Base-by-base conservation (phyloP, 306 rosid genomes). In the Lagenaria siceraria region DNA sequence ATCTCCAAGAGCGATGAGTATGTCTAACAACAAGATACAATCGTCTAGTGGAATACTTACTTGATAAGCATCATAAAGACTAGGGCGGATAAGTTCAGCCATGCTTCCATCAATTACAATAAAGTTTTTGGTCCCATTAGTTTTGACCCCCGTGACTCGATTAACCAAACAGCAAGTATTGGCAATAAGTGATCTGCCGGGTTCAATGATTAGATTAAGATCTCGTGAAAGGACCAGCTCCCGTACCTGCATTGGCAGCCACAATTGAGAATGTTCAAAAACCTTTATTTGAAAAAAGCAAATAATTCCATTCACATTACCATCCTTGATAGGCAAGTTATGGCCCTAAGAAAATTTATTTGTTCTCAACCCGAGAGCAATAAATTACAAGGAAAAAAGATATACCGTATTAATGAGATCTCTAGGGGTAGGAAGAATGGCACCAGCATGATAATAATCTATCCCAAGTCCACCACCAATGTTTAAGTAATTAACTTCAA, bases 51-150 rank as follows among this genome's bases (percentile, higher is more conserved):
- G 29, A 68, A 78, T 36, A 80, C 83, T 86, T 85, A 95, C 99
- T 86, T 92, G 97, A 85, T 92, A 95, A 48, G 99, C 97, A 81
- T 83, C 99, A 59, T 95, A 95, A 36, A 95, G 97, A 82, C 99
- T 95, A 11, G 99, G 99, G 19, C 97, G 97, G 80, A 95, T 95
- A 79, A 95, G 99, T 84, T 95, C 99, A 52, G 99, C 93, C 97
- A 92, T 92, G 82, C 99, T 92, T 74, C 99, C 99, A 78, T 95
- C 99, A 13, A 95, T 89, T 40, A 95, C 99, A 54, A 95, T 77
- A 42, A 95, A 95, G 78, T 89, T 95, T 84, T 92, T 95, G 24
- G 97, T 90, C 77, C 99, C 99, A 55, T 95, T 95, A 59, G 97
- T 95, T 85, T 95, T 95, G 79, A 95, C 97, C 42, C 99, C 97